Percentiles rank a stretch among this genome's conserved stretches.
These are phyloP conservation scores for Trichocomaceae sp. DNA, from an alignment of 2,329 filamentous ascomycete genomes.

Conservation along the genomic window DNA sequence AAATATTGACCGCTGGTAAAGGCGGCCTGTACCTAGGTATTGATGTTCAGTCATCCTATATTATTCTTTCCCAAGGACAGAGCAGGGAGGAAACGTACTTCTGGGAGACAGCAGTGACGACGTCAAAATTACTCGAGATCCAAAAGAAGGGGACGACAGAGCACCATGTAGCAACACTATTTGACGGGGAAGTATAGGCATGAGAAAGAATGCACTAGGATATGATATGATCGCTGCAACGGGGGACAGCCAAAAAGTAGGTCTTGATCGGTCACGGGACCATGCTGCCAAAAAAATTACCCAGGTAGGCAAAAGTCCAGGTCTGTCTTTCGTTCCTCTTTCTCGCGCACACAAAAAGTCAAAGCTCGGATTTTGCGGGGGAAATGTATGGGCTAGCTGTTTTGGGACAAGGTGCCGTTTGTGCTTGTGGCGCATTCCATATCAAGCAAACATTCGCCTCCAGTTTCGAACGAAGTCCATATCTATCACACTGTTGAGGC, in stretches of 20 bases:
- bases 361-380: neutral
- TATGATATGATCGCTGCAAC: neutral
- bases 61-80: neutral
- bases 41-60: neutral
- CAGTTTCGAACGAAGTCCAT: neutral
- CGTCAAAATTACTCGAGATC: conserved; percentile 7
- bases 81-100: conserved; percentile 1
- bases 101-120: neutral
- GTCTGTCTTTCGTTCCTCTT: neutral
- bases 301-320: neutral
- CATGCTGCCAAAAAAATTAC: neutral
- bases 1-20: neutral
- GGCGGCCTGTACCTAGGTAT: neutral
- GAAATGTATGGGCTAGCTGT: neutral
- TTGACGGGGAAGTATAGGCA: neutral
- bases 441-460: neutral
- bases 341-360: no score
- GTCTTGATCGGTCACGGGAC: conserved; percentile 12
- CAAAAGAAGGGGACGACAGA: neutral
- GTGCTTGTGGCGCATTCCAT: neutral
- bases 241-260: neutral
- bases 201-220: neutral
- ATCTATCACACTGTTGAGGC: conserved; percentile 45
- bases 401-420: neutral
- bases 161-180: neutral